Percentiles rank a stretch among this genome's conserved stretches.
phyloP scores from a whole-genome alignment of 2,329 filamentous ascomycete genomes.

The Colletotrichum camelliae region DNA sequence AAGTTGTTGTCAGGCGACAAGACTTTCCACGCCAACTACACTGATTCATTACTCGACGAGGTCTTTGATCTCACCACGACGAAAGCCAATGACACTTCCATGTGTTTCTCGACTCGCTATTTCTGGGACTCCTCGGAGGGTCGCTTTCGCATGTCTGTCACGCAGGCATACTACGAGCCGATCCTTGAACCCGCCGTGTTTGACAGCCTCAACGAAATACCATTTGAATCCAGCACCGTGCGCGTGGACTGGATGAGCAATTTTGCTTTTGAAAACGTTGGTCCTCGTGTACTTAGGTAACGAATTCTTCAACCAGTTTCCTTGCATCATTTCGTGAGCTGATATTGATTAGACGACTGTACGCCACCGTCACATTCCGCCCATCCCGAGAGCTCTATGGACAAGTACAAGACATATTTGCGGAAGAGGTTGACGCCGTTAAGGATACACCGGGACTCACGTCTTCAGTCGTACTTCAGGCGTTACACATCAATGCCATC shows the following conservation, averaged over 20 bases:
- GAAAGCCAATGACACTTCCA: background rate
- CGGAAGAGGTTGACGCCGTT: background rate
- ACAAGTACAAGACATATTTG: background rate
- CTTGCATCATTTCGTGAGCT: background rate
- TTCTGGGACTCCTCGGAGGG: background rate
- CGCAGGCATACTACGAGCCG: background rate
- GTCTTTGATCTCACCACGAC: background rate
- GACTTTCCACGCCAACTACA: background rate
- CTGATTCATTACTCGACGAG: fast-evolving
- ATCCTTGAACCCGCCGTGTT: background rate
- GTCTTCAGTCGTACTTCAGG: background rate
- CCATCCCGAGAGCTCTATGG: background rate
- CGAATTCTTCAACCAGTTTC: background rate
- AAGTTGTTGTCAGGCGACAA: background rate
- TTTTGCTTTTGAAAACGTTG: background rate
- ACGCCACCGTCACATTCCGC: background rate
- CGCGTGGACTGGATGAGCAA: background rate
- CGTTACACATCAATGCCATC: background rate
- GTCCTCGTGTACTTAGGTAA: background rate
- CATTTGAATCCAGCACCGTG: background rate
- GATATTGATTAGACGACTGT: background rate
- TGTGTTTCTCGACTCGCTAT: background rate
- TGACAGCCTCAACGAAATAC: background rate
- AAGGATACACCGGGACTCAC: background rate
- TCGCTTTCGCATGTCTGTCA: background rate